Evolutionary conservation across 2,329 filamentous ascomycete genomes (phyloP).

Genomic region (Ophiostoma angusticollis): DNA sequence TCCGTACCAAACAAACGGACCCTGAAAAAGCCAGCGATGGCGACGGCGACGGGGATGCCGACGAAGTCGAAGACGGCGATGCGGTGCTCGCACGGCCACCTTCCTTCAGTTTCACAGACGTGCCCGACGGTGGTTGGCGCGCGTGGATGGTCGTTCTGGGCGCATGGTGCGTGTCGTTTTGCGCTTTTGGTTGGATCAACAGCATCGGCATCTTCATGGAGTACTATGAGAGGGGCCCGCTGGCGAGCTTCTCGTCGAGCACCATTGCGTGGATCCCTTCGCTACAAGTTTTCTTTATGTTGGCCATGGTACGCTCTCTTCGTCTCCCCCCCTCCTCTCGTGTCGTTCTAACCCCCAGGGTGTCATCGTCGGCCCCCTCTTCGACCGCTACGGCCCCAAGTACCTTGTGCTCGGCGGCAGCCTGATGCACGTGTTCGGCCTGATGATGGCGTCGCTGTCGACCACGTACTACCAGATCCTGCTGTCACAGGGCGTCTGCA

Average conservation of each 20-base stretch:
- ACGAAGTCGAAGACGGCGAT: neutral
- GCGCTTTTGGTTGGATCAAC: conserved; percentile 29
- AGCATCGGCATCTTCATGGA: conserved; percentile 42
- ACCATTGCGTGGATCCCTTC: conserved; percentile 51
- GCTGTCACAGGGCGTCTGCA: conserved; percentile 16
- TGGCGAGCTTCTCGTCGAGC: conserved; percentile 36
- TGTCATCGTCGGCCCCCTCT: conserved; percentile 46
- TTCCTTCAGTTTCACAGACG: neutral
- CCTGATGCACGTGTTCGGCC: conserved; percentile 38
- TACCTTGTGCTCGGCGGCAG: conserved; percentile 35
- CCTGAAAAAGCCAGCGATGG: conserved; percentile 1
- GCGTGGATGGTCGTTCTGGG: conserved; percentile 30
- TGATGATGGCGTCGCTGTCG: conserved; percentile 44
- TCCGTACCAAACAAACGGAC: conserved; percentile 4
- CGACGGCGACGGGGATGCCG: neutral
- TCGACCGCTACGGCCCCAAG: conserved; percentile 42
- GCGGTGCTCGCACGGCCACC: neutral
- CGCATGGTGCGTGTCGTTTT: conserved; percentile 28
- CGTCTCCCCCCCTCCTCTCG: neutral
- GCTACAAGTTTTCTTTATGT: conserved; percentile 32
- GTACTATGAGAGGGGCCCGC: conserved; percentile 39
- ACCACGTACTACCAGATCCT: conserved; percentile 21
- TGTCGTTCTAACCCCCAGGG: conserved; percentile 17
- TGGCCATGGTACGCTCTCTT: conserved; percentile 23
- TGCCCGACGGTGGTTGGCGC: conserved; percentile 16